Base-by-base conservation (phyloP, 31 red algal species). In the Odonthalia washingtoniensis region DNA sequence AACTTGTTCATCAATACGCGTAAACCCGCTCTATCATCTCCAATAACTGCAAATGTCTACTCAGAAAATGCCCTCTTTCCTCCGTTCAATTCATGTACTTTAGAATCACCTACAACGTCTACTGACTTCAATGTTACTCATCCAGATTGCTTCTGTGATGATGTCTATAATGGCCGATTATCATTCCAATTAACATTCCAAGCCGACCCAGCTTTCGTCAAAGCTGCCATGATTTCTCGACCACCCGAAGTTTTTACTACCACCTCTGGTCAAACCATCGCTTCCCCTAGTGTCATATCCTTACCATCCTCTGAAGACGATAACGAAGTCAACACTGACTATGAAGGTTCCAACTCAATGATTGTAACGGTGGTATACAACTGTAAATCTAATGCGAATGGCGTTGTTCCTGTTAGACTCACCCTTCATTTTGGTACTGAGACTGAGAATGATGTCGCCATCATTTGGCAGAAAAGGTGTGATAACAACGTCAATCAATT, bases 81-180 rank as follows among this genome's bases (percentile, higher is more conserved):
- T 30, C 57, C 74, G 24, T 93, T 87, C 78, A 93, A 93, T 75
- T 88, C 91, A 41, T 93, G 91, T 46, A 40, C 70, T 18, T 39
- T 78, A 24, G 30, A 69, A 40, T 39, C 57, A 37, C 32, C 69
- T 27, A 70, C 41, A 17, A 32, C 32, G 4, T 28, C 32, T 36
- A 12, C 35, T 26, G n/a, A n/a, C n/a, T n/a, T n/a, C 38, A 28
- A 44, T 45, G 32, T 74, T 40, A 38, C 49, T 17, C 37, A 34
- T 37, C 57, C 41, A 45, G 41, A 36, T n/a, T 93, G 91, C 72
- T 93, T 82, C 65, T 30, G 57, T 26, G 91, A 93, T 72, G 91
- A 93, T 69, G 41, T 32, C 24, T 93, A 88, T 43, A 93, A 93
- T 73, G 91, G 88, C 65, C 83, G 91, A 40, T 30, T 93, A 30